Base-by-base conservation (phyloP, 2,329 filamentous ascomycete genomes). In the Blastomyces gilchristii region DNA sequence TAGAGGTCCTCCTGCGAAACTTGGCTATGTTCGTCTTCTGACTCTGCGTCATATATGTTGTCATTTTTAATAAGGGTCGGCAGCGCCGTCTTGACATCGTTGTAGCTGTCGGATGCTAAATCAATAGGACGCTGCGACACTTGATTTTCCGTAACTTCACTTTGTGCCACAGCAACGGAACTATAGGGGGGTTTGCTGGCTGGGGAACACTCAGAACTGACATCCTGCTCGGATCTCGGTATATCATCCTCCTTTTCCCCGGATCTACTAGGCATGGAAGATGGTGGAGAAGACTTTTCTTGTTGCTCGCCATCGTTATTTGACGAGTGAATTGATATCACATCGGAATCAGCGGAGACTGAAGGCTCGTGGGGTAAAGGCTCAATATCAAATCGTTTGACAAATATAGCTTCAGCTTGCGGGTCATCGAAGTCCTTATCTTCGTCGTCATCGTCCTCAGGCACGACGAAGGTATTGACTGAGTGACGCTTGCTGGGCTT, bases 401-500 rank as follows among this genome's bases (percentile, higher is more conserved):
- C 65, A 53, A 47, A 47, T 22, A 59, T 59, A 49, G 16, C 43
- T 14, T 59, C 43, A 16, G 28, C 58, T 14, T 59, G 25, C 31
- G 43, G 58, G 31, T 59, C 43, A n/a, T 49, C 63, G 60, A 34
- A 50, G 16, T 43, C 67, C 5, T 43, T n/a, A 58, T 43, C 54
- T 60, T 63, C 61, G 6, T 67, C 67, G 14, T 71, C 70, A 56
- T 74, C 74, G 4, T 78, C 74, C 18, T 77, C 75, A 16, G 77
- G 75, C 8, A 77, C 75, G 58, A 69, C 70, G 63, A 78, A 79
- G 14, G 72, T 76, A 63, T 78, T 78, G 31, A 67, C 71, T 2
- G 70, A 64, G 63, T 37, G 60, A 66, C 14, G 60, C 12, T 65
- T 34, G 41, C 18, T 41, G 18, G 58, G n/a, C 58, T 56, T 56